Base-by-base conservation (phyloP, 2,329 filamentous ascomycete genomes). In the Cordyceps fumosorosea region DNA sequence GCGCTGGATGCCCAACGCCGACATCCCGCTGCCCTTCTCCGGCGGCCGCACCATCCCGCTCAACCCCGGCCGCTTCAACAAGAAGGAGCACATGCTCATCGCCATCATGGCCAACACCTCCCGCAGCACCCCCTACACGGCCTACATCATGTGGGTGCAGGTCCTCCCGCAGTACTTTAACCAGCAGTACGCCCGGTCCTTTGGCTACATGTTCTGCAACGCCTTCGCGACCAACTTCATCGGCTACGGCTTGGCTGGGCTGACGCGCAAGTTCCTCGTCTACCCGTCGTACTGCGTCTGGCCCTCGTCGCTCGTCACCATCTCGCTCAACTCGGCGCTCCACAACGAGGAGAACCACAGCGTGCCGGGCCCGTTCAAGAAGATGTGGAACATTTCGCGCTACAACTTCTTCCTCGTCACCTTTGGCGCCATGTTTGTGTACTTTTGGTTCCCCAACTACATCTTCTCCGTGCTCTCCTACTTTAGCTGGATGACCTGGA, bases 91-190 rank as follows among this genome's bases (percentile, higher is more conserved):
- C 69, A 78, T 79, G 71, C 70, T 82, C 37, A 78, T 81, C 63
- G 76, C 76, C 47, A 77, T 80, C 67, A 79, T 80, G 77, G 80
- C 84, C 56, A 84, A 84, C 68, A 78, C 77, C 8, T 74, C 74
- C 22, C 75, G 70, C 66, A 73, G 73, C 60, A 69, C 70, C 5
- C 76, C 77, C 0, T 80, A 79, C 66, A 78, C 77, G 3, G 66
- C 73, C 66, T 74, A 76, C 66, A 77, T 79, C 55, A 74, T 78
- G 62, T 77, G 75, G 74, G 73, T 73, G 10, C 78, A 80, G 65
- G 63, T 74, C 72, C 73, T 79, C 34, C 73, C 74, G 7, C 69
- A 71, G 48, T 80, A 74, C 65, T 80, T 78, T 68, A 76, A 78
- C 66, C 77, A 79, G 66, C 64, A 66, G 4, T 80, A 77, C 58